Evolutionary conservation across 2,329 filamentous ascomycete species (phyloP).

Genomic region (Plenodomus lindquistii): DNA sequence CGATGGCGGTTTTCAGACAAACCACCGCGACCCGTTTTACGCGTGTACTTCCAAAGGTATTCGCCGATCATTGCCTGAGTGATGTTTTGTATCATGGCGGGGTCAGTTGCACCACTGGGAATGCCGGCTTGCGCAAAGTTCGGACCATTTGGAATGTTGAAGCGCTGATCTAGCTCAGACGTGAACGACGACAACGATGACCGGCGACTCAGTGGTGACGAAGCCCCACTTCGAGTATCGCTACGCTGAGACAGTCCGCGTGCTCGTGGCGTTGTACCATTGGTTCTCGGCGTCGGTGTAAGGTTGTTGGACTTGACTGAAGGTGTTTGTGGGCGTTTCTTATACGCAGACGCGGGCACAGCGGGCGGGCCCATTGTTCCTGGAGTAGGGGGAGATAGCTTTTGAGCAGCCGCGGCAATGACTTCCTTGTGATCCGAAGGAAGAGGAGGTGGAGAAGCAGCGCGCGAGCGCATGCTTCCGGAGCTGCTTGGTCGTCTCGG

Average conservation of each 20-base stretch:
- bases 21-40: conserved; percentile 85
- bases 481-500: conserved; percentile 71
- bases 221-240: conserved; percentile 49
- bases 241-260: conserved; percentile 48
- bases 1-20: conserved; percentile 89
- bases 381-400: conserved; percentile 47
- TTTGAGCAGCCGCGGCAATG: conserved; percentile 76
- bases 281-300: conserved; percentile 48
- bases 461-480: conserved; percentile 63
- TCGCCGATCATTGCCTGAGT: conserved; percentile 99
- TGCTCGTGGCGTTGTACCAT: conserved; percentile 62
- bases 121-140: conserved; percentile 62
- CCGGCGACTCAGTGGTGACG: conserved; percentile 63
- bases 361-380: conserved; percentile 80
- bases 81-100: conserved; percentile 98
- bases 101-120: conserved; percentile 73
- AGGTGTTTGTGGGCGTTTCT: conserved; percentile 48
- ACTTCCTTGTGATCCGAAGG: conserved; percentile 81
- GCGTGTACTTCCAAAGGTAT: conserved; percentile 98
- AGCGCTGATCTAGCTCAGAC: conserved; percentile 88
- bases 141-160: conserved; percentile 65
- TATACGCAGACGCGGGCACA: conserved; percentile 76
- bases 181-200: conserved; percentile 95
- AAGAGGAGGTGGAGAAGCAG: conserved; percentile 68
- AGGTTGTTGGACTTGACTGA: conserved; percentile 48